Percentiles rank a stretch among this genome's conserved stretches.
Conservation (phyloP, 805 yeast genomes). For the Kuraishia borneana region DNA sequence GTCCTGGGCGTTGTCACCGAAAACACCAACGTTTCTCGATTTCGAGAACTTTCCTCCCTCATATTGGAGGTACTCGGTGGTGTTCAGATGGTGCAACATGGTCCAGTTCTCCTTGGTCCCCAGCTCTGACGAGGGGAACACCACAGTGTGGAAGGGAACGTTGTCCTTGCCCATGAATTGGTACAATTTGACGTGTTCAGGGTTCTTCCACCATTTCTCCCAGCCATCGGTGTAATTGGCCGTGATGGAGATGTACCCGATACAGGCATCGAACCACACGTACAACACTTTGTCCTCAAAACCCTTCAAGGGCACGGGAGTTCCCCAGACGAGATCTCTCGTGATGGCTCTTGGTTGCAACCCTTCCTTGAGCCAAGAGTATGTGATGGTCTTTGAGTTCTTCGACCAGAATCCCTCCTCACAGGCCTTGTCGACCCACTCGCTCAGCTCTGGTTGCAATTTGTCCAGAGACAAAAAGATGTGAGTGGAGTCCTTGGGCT, state of each 20-base stretch:
- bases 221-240: constrained; percentile 80
- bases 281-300: constrained; percentile 85
- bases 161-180: constrained; percentile 99
- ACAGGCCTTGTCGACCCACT: constrained; percentile 64
- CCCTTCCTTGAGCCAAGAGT: constrained; percentile 91
- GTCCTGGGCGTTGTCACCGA: constrained; percentile 94
- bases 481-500: constrained; percentile 73
- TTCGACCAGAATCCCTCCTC: constrained; percentile 82
- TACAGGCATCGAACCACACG: constrained; percentile 98
- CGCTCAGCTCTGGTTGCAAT: constrained; percentile 61
- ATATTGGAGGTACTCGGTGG: constrained; percentile 94
- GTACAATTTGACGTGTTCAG: constrained; percentile 78
- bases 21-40: constrained; percentile 96
- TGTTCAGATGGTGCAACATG: constrained; percentile 76
- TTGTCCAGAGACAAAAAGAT: constrained; percentile 76
- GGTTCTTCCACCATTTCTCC: constrained; percentile 91
- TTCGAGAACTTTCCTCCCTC: constrained; percentile 98
- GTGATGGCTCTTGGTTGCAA: constrained; percentile 92
- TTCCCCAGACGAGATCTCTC: constrained; percentile 96
- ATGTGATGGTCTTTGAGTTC: constrained; percentile 80
- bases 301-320: constrained; percentile 88
- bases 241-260: constrained; percentile 93
- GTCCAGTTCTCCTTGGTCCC: constrained; percentile 92
- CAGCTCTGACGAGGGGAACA: constrained; percentile 86
- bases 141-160: constrained; percentile 97